phyloP scores from a whole-genome alignment of 2,329 filamentous ascomycete genomes.

The Ascosphaera aggregata region DNA sequence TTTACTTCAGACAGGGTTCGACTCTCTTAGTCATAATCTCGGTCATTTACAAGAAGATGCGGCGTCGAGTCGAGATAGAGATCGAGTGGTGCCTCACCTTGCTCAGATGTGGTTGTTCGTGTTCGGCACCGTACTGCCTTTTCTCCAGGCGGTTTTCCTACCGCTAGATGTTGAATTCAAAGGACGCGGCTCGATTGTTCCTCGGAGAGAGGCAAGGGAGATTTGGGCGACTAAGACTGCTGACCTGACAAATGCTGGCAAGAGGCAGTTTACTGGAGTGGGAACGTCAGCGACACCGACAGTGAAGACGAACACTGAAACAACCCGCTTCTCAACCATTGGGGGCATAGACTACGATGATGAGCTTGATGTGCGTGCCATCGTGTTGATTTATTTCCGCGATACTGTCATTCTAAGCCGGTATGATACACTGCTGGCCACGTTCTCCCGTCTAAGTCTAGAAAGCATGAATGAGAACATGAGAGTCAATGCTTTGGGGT shows the following conservation, averaged over 20 bases:
- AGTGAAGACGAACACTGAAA: conserved; percentile 10
- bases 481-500: conserved; percentile 19
- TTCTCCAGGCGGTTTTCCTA: conserved; percentile 85
- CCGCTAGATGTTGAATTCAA: conserved; percentile 86
- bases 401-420: conserved; percentile 74
- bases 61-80: conserved; percentile 13
- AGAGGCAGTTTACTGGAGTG: conserved; percentile 9
- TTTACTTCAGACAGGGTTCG: conserved; percentile 49
- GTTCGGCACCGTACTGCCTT: conserved; percentile 74
- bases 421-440: conserved; percentile 68
- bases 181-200: conserved; percentile 59
- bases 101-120: conserved; percentile 90
- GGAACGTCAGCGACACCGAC: conserved; percentile 1
- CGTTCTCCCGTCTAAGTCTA: conserved; percentile 72
- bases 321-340: conserved; percentile 2
- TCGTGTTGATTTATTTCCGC: conserved; percentile 70
- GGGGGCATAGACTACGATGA: conserved; percentile 18
- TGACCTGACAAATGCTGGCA: conserved; percentile 5
- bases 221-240: conserved; percentile 54
- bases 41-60: conserved; percentile 44
- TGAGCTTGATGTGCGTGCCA: conserved; percentile 63
- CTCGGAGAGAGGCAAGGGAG: conserved; percentile 53
- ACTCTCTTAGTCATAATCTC: conserved; percentile 63
- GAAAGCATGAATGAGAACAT: conserved; percentile 43
- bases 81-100: conserved; percentile 67